Evolutionary conservation across 2,329 filamentous ascomycete genomes (phyloP).

Genomic region (Aureobasidium uvarum): DNA sequence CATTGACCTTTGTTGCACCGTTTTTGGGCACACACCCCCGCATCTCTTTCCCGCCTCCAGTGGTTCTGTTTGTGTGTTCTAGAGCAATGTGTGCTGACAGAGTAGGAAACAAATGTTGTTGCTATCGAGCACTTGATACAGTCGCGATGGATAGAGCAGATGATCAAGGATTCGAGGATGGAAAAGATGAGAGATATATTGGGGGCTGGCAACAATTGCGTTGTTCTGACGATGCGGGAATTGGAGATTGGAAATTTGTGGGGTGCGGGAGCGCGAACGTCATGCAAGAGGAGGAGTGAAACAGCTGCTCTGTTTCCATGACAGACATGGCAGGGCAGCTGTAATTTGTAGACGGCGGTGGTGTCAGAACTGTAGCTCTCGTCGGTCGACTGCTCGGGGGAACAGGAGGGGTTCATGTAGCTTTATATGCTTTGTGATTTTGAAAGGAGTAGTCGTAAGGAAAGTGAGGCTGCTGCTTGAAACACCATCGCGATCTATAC

Average conservation of each 20-base stretch:
- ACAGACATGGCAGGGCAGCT: background rate
- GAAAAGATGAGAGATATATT: background rate
- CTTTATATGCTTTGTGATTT: background rate
- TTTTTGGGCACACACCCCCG: background rate
- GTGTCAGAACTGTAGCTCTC: background rate
- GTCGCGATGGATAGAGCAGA: no score
- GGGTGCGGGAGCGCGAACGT: background rate
- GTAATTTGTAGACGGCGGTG: background rate
- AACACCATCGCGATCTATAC: background rate
- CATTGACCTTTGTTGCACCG: background rate
- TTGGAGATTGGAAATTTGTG: background rate
- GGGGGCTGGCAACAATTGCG: background rate
- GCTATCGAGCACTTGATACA: no score
- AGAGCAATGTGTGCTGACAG: no score
- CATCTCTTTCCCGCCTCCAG: background rate
- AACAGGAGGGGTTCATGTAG: background rate
- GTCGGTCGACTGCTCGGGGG: background rate
- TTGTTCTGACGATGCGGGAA: constrained; percentile 10
- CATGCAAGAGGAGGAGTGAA: constrained; percentile 14
- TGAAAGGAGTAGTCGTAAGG: background rate
- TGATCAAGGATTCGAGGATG: no score
- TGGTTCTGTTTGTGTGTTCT: no score
- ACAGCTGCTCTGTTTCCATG: constrained; percentile 3
- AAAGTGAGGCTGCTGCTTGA: background rate
- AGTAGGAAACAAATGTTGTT: no score